A percentile compares a stretch with the other conserved stretches of the same genome.
Conservation (phyloP, 768 basidiomycete genomes). For the Russula dissimulans region DNA sequence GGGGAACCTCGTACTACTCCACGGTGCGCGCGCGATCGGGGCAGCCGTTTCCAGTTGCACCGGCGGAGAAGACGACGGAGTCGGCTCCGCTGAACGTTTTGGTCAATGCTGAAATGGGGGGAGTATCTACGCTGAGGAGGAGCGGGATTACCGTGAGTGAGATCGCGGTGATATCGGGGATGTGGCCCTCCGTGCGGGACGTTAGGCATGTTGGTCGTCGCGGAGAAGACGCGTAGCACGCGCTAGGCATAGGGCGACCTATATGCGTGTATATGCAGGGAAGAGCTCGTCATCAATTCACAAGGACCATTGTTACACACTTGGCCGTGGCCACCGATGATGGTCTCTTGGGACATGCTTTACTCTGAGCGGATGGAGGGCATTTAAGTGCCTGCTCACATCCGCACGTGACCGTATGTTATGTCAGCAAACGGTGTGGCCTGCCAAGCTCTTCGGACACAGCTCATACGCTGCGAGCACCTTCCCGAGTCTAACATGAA, state of each 20-base stretch:
- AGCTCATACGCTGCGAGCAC: constrained; percentile 43
- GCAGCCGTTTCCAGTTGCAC: constrained; percentile 51
- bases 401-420: too few species aligned
- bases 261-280: too few species aligned
- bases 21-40: constrained; percentile 46
- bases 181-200: constrained; percentile 41
- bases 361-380: too few species aligned
- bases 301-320: constrained; percentile 20
- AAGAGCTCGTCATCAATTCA: too few species aligned
- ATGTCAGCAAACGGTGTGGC: not conserved
- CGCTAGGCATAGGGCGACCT: constrained; percentile 43
- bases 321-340: constrained; percentile 47
- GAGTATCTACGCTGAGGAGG: constrained; percentile 49
- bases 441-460: constrained; percentile 28
- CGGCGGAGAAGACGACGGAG: constrained; percentile 34
- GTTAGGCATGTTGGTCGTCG: constrained; percentile 33
- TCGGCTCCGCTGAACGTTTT: constrained; percentile 32
- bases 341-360: constrained; percentile 30
- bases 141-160: constrained; percentile 36
- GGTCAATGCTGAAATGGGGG: constrained; percentile 37
- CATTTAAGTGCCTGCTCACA: too few species aligned
- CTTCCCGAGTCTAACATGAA: too few species aligned
- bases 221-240: constrained; percentile 35
- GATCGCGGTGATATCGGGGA: constrained; percentile 36
- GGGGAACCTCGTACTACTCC: constrained; percentile 43